Evolutionary conservation across 345 rosid genomes (phyloP).

Genomic region (Eucalyptus erythrocorys): DNA sequence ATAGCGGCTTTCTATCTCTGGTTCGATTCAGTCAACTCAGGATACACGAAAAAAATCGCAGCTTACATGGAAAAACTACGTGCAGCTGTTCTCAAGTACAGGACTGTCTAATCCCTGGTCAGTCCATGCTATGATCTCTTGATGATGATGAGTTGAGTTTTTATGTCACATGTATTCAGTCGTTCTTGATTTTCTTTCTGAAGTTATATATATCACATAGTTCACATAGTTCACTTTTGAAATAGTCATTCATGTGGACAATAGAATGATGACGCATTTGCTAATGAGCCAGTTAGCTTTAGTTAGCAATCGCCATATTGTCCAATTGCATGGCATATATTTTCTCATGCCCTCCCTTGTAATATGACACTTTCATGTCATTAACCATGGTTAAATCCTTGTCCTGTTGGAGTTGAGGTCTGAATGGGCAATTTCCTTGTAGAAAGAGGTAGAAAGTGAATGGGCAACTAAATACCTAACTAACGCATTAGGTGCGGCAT

Average conservation of each 20-base stretch:
- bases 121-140: background rate
- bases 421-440: background rate
- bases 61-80: slow-evolving; percentile 90
- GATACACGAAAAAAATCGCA: slow-evolving; percentile 74
- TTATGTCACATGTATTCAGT: background rate
- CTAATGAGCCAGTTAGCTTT: background rate
- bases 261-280: background rate
- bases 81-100: slow-evolving; percentile 67
- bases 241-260: background rate
- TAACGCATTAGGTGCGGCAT: background rate
- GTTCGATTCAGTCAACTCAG: no score
- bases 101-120: slow-evolving; percentile 39
- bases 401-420: background rate
- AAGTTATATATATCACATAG: background rate
- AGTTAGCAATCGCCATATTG: background rate
- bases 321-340: background rate
- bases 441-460: background rate
- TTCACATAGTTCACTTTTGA: background rate
- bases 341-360: background rate
- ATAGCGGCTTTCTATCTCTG: no score
- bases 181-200: background rate
- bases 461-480: background rate
- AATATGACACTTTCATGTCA: background rate
- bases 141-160: background rate
- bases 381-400: background rate